These are phyloP conservation scores for Aspergillus udagawae DNA, from an alignment of 2,329 filamentous ascomycete genomes.

Conservation along the genomic window DNA sequence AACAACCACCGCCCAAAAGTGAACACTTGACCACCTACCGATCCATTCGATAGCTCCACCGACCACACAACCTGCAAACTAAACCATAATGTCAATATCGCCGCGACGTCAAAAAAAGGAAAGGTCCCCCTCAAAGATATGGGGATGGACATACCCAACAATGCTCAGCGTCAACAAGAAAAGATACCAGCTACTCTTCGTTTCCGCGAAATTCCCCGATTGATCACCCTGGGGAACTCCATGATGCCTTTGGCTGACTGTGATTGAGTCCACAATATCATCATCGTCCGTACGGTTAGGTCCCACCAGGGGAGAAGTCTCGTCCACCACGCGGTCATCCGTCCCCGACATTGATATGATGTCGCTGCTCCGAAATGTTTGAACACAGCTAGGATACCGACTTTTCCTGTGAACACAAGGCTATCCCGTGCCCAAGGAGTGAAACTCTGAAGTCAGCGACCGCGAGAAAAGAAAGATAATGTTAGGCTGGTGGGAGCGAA, in stretches of 20 bases:
- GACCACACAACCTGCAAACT: conserved; percentile 92
- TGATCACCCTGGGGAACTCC: conserved; percentile 35
- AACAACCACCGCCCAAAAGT: background rate
- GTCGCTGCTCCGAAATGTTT: background rate
- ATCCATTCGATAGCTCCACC: conserved; percentile 89
- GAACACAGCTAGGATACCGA: background rate
- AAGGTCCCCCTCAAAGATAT: background rate
- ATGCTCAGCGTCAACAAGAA: conserved; percentile 81
- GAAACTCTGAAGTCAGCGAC: background rate
- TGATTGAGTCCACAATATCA: conserved; percentile 16
- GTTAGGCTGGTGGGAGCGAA: background rate
- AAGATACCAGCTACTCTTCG: conserved; percentile 79
- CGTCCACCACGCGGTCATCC: conserved; percentile 17
- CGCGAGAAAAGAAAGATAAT: no score
- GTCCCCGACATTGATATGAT: conserved; percentile 12
- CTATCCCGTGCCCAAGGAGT: background rate
- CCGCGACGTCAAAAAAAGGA: background rate
- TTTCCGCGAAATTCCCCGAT: conserved; percentile 49
- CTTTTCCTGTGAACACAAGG: background rate
- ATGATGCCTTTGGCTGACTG: conserved; percentile 12
- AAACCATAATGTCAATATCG: conserved; percentile 8
- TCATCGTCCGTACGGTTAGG: conserved; percentile 12
- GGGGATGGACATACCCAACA: conserved; percentile 53
- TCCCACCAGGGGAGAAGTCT: conserved; percentile 30
- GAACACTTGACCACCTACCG: conserved; percentile 45